Conservation (phyloP, 2,329 filamentous ascomycete genomes). For the Paradendryphiella salina region DNA sequence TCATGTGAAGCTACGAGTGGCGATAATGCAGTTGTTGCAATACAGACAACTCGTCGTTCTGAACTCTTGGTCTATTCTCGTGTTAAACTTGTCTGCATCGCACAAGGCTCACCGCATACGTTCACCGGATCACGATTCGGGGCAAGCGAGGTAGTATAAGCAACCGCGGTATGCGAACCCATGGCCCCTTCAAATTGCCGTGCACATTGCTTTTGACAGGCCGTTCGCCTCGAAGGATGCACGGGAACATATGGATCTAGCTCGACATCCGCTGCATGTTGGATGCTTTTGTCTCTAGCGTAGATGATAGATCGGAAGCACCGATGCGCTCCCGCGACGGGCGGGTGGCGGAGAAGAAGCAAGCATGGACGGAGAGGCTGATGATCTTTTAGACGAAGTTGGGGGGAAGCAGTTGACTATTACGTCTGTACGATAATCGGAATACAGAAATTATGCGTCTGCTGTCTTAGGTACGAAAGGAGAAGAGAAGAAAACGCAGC, state of each 20-base stretch:
- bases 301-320: conserved; percentile 8
- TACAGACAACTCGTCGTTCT: too few relatives aligned
- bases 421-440: not conserved
- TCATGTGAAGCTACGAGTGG: too few relatives aligned
- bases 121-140: too few relatives aligned
- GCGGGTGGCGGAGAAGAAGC: not conserved
- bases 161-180: not conserved
- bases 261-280: conserved; percentile 1
- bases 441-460: not conserved
- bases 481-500: not conserved
- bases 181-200: not conserved
- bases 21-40: too few relatives aligned
- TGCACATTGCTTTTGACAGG: conserved; percentile 6
- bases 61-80: too few relatives aligned
- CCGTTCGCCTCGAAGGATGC: not conserved
- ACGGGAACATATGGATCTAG: conserved; percentile 10
- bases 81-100: too few relatives aligned
- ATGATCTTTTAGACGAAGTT: not conserved
- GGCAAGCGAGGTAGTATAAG: not conserved
- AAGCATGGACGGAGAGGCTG: not conserved
- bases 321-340: conserved; percentile 2
- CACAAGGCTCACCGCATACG: too few relatives aligned
- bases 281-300: conserved; percentile 1
- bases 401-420: conserved; percentile 1
- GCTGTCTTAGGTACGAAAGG: not conserved